phyloP scores from a whole-genome alignment of 331 rosid species.

The Saraca asoca region DNA sequence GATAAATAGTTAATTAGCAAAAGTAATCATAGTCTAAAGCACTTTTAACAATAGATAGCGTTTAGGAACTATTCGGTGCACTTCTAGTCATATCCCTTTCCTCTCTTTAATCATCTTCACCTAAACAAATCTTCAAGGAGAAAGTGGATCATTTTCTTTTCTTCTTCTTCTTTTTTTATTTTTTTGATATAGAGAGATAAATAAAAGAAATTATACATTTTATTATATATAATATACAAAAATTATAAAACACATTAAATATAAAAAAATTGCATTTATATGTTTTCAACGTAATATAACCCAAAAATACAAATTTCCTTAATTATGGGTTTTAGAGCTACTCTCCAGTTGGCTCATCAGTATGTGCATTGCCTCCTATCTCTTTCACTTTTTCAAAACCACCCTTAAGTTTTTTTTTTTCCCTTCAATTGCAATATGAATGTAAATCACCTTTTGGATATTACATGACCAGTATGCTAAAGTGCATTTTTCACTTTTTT shows the following conservation, averaged over 20 bases:
- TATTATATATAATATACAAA: no score
- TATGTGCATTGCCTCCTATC: conserved; percentile 30
- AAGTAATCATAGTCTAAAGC: conserved; percentile 29
- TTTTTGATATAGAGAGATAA: no score
- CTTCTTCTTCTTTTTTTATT: no score
- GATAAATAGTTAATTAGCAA: conserved; percentile 16
- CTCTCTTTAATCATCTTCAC: conserved; percentile 43
- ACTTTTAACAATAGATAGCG: conserved; percentile 29
- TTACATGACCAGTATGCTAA: conserved; percentile 29
- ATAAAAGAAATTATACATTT: no score
- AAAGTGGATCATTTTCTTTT: no score
- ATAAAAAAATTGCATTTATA: no score
- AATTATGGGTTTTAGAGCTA: conserved; percentile 30
- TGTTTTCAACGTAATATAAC: no score
- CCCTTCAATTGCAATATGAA: conserved; percentile 30
- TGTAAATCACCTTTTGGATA: conserved; percentile 35
- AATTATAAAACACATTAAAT: no score
- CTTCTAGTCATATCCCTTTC: conserved; percentile 33
- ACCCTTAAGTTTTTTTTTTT: conserved; percentile 3
- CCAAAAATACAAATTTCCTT: no score
- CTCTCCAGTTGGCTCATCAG: conserved; percentile 13
- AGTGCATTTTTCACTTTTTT: conserved; percentile 38
- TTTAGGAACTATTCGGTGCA: conserved; percentile 34
- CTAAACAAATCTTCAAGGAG: conserved; percentile 23
- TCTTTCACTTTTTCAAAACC: conserved; percentile 5